These are phyloP conservation scores for Aaosphaeria arxii DNA, from an alignment of 2,329 filamentous ascomycete species.

Conservation along the genomic window DNA sequence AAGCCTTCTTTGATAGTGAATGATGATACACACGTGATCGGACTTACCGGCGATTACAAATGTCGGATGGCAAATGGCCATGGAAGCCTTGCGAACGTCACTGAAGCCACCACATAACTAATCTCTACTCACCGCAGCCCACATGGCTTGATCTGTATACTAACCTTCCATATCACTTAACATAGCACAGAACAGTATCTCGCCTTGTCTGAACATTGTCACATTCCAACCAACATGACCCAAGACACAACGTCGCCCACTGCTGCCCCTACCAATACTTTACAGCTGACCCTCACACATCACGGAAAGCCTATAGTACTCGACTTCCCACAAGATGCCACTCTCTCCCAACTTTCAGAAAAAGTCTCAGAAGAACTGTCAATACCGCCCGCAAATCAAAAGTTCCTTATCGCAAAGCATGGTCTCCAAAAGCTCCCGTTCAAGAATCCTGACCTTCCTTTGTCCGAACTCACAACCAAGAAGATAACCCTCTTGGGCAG, in stretches of 20 bases:
- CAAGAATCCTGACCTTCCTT: constrained; percentile 53
- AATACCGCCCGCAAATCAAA: constrained; percentile 64
- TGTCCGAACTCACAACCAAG: constrained; percentile 52
- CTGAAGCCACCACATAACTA: constrained; percentile 18
- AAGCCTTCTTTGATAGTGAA: not conserved
- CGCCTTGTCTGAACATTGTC: not conserved
- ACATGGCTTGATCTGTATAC: too few species aligned
- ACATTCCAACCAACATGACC: not conserved
- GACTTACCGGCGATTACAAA: constrained; percentile 30
- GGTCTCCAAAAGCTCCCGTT: constrained; percentile 65
- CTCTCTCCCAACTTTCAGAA: constrained; percentile 57
- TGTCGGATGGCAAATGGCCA: constrained; percentile 21
- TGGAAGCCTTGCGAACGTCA: constrained; percentile 37
- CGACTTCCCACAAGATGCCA: constrained; percentile 49
- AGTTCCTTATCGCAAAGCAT: constrained; percentile 63
- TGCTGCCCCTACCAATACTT: constrained; percentile 5
- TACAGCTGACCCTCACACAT: constrained; percentile 51
- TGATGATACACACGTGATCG: constrained; percentile 1
- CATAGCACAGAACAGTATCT: not conserved
- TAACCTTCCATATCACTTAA: not conserved
- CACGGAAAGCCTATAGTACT: constrained; percentile 52
- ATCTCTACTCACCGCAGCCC: constrained; percentile 1
- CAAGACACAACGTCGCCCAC: not conserved
- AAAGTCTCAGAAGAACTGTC: constrained; percentile 56
- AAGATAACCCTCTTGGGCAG: constrained; percentile 66